A percentile compares a stretch with the other conserved stretches of the same genome.
Evolutionary conservation across 345 rosid genomes (phyloP).

Genomic region (Luvunga scandens): DNA sequence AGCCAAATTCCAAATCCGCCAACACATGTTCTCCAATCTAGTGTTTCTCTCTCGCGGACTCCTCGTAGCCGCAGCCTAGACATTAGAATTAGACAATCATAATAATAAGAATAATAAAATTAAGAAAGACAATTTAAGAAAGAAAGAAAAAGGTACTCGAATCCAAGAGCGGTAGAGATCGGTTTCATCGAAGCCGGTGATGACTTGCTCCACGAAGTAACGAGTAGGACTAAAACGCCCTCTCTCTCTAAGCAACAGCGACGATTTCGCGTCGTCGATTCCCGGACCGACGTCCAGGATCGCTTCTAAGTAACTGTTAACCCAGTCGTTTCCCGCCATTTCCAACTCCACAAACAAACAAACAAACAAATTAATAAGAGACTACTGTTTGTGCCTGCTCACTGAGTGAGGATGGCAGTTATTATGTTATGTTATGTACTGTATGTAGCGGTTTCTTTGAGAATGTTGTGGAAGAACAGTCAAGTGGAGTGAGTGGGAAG

Average conservation of each 20-base stretch:
- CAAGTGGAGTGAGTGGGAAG: background rate
- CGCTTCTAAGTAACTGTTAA: conserved; percentile 64
- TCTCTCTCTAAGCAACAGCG: conserved; percentile 73
- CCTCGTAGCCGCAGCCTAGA: conserved; percentile 76
- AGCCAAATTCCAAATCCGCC: conserved; percentile 94
- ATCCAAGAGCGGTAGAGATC: conserved; percentile 92
- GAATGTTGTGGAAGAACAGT: too few relatives aligned
- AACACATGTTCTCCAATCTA: conserved; percentile 81
- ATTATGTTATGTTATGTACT: too few relatives aligned
- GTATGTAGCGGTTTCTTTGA: too few relatives aligned
- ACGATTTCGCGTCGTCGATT: conserved; percentile 43
- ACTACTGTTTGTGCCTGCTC: too few relatives aligned
- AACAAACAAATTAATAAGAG: background rate
- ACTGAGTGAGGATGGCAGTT: background rate
- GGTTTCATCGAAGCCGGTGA: conserved; percentile 80
- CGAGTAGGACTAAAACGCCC: conserved; percentile 78
- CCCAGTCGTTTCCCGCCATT: conserved; percentile 83
- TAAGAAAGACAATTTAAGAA: background rate
- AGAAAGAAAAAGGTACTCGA: conserved; percentile 34
- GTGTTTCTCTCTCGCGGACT: conserved; percentile 83
- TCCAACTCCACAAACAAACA: background rate
- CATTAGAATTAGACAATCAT: background rate
- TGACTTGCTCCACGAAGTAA: conserved; percentile 75
- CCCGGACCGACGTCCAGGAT: conserved; percentile 61
- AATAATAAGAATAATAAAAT: background rate